Percentiles rank a stretch among this genome's conserved stretches.
Conservation (phyloP, 495 filamentous ascomycete species). For the Xylaria cubensis region DNA sequence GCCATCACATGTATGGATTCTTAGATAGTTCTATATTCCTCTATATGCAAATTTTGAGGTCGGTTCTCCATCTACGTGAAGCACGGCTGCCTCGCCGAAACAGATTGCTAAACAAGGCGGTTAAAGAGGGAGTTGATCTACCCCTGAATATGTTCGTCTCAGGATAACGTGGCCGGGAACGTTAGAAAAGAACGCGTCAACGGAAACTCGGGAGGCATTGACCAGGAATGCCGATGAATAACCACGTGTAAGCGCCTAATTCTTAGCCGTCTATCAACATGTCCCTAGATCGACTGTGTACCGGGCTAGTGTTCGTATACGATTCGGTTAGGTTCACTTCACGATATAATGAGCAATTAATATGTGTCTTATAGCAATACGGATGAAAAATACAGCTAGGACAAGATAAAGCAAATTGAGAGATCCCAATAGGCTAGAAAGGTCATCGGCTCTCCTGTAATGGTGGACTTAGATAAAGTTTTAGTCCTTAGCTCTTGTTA, state of each 20-base stretch:
- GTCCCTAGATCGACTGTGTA: not conserved
- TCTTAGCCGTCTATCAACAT: not conserved
- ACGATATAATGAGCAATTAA: not conserved
- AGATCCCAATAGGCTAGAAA: not conserved
- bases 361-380: not conserved
- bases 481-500: not conserved
- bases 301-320: not conserved
- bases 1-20: not conserved
- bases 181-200: not conserved
- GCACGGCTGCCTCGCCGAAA: not conserved
- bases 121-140: constrained; percentile 3
- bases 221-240: not conserved
- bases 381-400: not conserved
- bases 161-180: not conserved
- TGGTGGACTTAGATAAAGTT: not conserved
- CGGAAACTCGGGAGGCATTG: not conserved
- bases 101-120: not conserved
- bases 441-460: not conserved
- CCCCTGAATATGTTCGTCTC: constrained; percentile 18
- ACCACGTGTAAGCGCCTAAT: not conserved
- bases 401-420: not conserved
- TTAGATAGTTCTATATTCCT: not conserved
- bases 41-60: not conserved
- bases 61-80: not conserved
- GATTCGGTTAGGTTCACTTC: not conserved